Percentiles rank a stretch among this genome's conserved stretches.
phyloP scores from a whole-genome alignment of 345 rosid genomes.

The Stellera chamaejasme region DNA sequence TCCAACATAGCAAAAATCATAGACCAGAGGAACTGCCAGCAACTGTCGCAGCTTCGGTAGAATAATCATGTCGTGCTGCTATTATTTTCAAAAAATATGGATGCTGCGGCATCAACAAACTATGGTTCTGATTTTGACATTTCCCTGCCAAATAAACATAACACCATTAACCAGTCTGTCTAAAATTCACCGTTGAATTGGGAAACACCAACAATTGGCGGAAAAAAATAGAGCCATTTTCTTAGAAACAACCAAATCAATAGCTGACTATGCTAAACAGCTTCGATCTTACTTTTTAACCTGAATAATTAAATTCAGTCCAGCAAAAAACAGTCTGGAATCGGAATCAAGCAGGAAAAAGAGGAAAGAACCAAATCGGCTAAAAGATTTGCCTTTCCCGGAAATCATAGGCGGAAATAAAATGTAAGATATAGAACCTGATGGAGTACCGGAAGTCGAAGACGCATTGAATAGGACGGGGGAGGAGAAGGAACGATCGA shows the following conservation, averaged over 20 bases:
- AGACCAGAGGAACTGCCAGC: constrained; percentile 42
- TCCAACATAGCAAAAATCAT: neutral
- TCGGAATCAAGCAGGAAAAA: too few species aligned
- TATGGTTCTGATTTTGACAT: constrained; percentile 23
- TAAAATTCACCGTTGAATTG: neutral
- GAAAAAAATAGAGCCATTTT: neutral
- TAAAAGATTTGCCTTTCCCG: too few species aligned
- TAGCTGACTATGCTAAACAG: neutral
- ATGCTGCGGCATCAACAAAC: constrained; percentile 2
- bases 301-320: too few species aligned
- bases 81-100: constrained; percentile 16
- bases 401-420: too few species aligned
- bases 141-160: constrained; percentile 8
- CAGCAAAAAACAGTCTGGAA: too few species aligned
- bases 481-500: constrained; percentile 16
- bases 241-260: neutral
- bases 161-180: neutral
- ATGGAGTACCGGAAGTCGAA: constrained; percentile 7
- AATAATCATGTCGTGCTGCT: constrained; percentile 19
- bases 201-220: constrained; percentile 2
- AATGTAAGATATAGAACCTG: constrained; percentile 23
- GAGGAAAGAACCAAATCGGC: too few species aligned
- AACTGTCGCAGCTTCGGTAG: constrained; percentile 19
- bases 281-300: too few species aligned
- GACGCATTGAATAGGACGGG: constrained; percentile 16